Conservation (phyloP, 2,329 filamentous ascomycete species). For the Colletotrichum aenigma region DNA sequence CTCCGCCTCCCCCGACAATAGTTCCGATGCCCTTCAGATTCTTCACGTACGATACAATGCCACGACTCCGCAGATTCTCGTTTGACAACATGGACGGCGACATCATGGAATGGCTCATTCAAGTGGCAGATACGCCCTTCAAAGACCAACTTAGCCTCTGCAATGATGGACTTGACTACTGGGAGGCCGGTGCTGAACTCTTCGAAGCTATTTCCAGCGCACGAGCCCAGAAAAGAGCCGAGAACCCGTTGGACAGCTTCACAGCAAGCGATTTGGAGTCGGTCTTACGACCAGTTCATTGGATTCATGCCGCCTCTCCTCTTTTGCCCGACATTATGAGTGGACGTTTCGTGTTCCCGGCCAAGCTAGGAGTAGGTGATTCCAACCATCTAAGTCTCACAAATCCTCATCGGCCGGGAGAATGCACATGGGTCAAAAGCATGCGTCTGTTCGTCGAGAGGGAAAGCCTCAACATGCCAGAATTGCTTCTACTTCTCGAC, state of each 20-base stretch:
- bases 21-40: neutral
- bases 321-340: fast-evolving
- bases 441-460: neutral
- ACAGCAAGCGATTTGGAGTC: neutral
- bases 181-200: neutral
- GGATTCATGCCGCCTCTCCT: neutral
- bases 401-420: neutral
- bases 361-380: neutral
- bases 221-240: neutral
- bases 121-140: neutral
- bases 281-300: neutral
- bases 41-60: neutral
- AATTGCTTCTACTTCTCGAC: neutral
- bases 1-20: too few relatives aligned
- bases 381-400: neutral
- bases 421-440: neutral
- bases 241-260: neutral
- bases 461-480: fast-evolving
- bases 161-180: neutral
- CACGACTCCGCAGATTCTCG: neutral
- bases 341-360: neutral
- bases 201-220: fast-evolving
- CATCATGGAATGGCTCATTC: neutral
- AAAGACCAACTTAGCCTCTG: neutral
- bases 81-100: neutral